Evolutionary conservation across 192 early-diverging fungal genomes (phyloP).

Genomic region (Linnemannia zychae): DNA sequence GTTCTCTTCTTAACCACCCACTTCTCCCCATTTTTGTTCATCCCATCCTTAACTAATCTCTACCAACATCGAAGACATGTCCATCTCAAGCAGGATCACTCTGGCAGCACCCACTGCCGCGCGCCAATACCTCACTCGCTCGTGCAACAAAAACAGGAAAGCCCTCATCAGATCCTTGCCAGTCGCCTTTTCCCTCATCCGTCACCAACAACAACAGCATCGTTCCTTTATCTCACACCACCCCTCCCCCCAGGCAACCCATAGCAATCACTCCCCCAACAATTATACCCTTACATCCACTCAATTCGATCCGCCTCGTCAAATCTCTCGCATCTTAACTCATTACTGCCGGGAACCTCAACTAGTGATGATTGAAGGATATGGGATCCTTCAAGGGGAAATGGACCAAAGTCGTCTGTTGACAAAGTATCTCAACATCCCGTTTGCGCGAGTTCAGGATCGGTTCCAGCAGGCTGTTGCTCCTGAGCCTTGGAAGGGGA

Average conservation of each 20-base stretch:
- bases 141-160: not conserved
- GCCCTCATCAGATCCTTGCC: not conserved
- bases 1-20: not conserved
- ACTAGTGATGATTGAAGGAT: conserved; percentile 39
- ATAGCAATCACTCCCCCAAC: not conserved
- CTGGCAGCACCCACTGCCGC: not conserved
- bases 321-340: conserved; percentile 35
- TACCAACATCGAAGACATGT: not conserved
- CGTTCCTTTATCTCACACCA: not conserved
- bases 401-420: conserved; percentile 49
- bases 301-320: conserved; percentile 26
- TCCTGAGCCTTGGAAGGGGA: conserved; percentile 41
- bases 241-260: not conserved
- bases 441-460: conserved; percentile 39
- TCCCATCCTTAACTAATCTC: not conserved
- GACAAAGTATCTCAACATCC: conserved; percentile 44
- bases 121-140: not conserved
- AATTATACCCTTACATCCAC: not conserved
- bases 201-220: not conserved
- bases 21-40: not conserved
- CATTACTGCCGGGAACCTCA: conserved; percentile 46
- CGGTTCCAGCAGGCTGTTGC: conserved; percentile 13
- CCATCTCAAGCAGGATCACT: not conserved
- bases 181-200: not conserved
- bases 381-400: conserved; percentile 42